Evolutionary conservation across 176 grass and related monocot species (phyloP).

Genomic region (Musa acuminata): DNA sequence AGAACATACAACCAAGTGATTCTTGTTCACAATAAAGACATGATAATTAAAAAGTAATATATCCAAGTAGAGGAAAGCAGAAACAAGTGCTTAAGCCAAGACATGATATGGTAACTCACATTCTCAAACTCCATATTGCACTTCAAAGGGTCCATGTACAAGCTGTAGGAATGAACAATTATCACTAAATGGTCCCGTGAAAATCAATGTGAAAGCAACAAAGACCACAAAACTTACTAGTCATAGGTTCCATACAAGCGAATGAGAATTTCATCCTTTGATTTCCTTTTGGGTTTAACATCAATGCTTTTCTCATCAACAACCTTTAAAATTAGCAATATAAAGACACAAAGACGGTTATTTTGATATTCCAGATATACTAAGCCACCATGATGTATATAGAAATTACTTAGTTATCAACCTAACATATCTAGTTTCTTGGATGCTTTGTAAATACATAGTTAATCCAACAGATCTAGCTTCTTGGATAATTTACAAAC

Average conservation of each 20-base stretch:
- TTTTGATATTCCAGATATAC: constrained; percentile 22
- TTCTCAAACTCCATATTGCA: constrained; percentile 58
- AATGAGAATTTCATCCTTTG: constrained; percentile 47
- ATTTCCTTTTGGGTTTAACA: constrained; percentile 51
- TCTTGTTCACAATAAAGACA: neutral
- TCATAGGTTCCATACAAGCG: constrained; percentile 77
- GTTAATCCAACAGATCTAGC: neutral
- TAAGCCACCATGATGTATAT: neutral
- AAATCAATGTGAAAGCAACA: constrained; percentile 22
- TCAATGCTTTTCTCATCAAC: constrained; percentile 49
- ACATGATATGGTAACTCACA: constrained; percentile 40
- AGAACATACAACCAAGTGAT: neutral
- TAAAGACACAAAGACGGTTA: constrained; percentile 21
- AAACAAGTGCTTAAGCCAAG: constrained; percentile 12
- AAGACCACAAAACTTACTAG: constrained; percentile 53
- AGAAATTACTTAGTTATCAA: neutral
- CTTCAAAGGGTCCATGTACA: constrained; percentile 71
- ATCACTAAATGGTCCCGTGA: constrained; percentile 12
- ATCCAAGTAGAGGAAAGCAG: neutral
- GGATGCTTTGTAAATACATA: neutral
- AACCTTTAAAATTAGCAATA: constrained; percentile 41
- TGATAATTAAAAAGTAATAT: constrained; percentile 4
- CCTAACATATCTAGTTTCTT: neutral
- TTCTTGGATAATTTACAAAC: neutral
- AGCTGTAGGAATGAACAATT: constrained; percentile 37